A percentile compares a stretch with the other conserved stretches of the same genome.
These are phyloP conservation scores for Hemerocallis citrina DNA, from an alignment of 106 monocot species.

Conservation along the genomic window DNA sequence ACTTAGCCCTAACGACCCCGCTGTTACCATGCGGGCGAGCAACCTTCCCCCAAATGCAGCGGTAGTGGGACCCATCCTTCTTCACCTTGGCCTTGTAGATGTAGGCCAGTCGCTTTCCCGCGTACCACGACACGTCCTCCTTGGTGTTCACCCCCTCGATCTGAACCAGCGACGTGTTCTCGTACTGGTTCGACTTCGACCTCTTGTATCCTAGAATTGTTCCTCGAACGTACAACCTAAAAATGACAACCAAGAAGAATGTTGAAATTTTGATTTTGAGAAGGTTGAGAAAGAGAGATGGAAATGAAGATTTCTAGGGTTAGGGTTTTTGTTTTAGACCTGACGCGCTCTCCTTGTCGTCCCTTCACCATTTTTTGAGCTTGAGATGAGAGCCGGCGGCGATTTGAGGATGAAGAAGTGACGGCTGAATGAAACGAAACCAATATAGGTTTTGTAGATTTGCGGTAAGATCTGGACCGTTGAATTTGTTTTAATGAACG, in stretches of 20 bases:
- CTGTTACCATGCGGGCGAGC: conserved; percentile 70
- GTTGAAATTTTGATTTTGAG: neutral
- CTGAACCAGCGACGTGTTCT: conserved; percentile 67
- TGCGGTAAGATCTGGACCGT: too few species aligned
- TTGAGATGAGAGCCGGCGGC: too few species aligned
- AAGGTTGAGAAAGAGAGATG: neutral
- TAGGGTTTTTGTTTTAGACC: conserved; percentile 1
- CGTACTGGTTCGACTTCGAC: conserved; percentile 73
- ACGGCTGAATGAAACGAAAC: too few species aligned
- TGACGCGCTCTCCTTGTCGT: conserved; percentile 50
- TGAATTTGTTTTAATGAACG: too few species aligned
- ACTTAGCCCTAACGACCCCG: conserved; percentile 74
- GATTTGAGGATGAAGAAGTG: too few species aligned
- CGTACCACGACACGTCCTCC: conserved; percentile 70
- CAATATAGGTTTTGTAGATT: too few species aligned
- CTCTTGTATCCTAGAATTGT: conserved; percentile 85
- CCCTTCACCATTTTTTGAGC: conserved; percentile 29
- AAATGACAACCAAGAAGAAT: neutral
- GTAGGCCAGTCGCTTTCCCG: conserved; percentile 60
- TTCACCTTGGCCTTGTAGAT: conserved; percentile 88
- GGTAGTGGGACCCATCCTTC: conserved; percentile 44
- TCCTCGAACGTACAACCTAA: conserved; percentile 66
- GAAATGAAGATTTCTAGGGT: neutral
- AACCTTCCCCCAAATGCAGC: conserved; percentile 84
- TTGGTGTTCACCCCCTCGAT: conserved; percentile 80